Base-by-base conservation (phyloP, 495 filamentous ascomycete species). In the Penicillium samsonianum region DNA sequence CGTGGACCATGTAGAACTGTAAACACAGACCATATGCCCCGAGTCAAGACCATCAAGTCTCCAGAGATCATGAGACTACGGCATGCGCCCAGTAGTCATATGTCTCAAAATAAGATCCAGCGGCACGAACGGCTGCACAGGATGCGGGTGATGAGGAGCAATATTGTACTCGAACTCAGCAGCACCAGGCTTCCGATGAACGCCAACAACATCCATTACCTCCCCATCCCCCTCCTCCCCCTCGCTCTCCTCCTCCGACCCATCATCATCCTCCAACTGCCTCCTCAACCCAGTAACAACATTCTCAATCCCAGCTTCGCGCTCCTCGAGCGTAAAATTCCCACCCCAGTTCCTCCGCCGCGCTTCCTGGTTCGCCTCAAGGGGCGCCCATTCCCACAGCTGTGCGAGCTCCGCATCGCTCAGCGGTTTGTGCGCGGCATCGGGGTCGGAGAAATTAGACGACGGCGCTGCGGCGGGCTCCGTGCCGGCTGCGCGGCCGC, bases 291-390 rank as follows among this genome's bases (percentile, higher is more conserved):
- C 90, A 11, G 87, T 90, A 5, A 83, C 79, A 38, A 92, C 86
- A 67, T 87, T 87, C 69, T 85, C 77, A n/a, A 88, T 67, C 1
- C 89, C 89, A 40, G 60, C 66, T 56, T 84, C 81, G 46, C 79
- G 75, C 75, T 93, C 90, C 63, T 85, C 88, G 7, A 82, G 75
- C 17, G 88, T 92, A 64, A 81, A 92, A 37, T 84, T 80, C 55
- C 87, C 85, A 25, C 77, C 80, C 80, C 80, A 82, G 54, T 75
- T 74, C 60, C 79, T 61, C 55, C 70, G 58, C 51, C 78, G 65
- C 17, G 79, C 77, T 53, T 81, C 74, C 65, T 73, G 64, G 47
- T 82, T 83, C 53, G 78, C 81, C 46, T 76, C 77, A 11, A 80
- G 59, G 3, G 76, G 76, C 37, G 79, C 79, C 79, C 80, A 82